Percentiles rank a stretch among this genome's conserved stretches.
Evolutionary conservation across 768 basidiomycete genomes (phyloP).

Genomic region (Russula foetens): DNA sequence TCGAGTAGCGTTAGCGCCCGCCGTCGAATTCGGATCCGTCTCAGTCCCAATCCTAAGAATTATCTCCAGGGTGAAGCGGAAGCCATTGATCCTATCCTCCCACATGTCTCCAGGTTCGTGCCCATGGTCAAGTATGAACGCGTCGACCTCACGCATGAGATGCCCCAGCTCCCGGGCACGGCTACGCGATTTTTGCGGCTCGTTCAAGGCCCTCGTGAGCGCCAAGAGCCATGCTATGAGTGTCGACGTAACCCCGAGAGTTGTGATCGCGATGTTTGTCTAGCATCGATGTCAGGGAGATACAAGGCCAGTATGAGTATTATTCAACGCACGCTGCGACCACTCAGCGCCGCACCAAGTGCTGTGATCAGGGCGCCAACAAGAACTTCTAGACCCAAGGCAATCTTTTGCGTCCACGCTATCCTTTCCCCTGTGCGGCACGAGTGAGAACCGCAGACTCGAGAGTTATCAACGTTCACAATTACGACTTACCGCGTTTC

Average conservation of each 20-base stretch:
- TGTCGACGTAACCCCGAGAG: conserved; percentile 55
- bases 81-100: conserved; percentile 25
- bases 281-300: conserved; percentile 8
- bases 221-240: conserved; percentile 67
- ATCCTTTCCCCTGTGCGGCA: conserved; percentile 12
- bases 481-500: conserved; percentile 1
- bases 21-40: no score
- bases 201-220: conserved; percentile 56
- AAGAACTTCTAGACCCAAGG: conserved; percentile 24
- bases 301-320: no score
- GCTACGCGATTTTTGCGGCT: conserved; percentile 54
- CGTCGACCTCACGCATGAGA: conserved; percentile 53
- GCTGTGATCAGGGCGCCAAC: conserved; percentile 25
- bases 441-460: no score
- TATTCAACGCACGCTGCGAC: conserved; percentile 14
- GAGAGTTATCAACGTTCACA: no score
- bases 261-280: conserved; percentile 33
- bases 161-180: conserved; percentile 55
- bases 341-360: conserved; percentile 20
- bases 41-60: conserved; percentile 33
- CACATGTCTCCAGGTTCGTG: conserved; percentile 31
- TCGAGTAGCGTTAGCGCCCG: no score
- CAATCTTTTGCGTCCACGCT: conserved; percentile 20
- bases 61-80: conserved; percentile 39
- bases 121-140: conserved; percentile 51